These are phyloP conservation scores for Ogataea naganishii DNA, from an alignment of 805 yeast species.

Conservation along the genomic window DNA sequence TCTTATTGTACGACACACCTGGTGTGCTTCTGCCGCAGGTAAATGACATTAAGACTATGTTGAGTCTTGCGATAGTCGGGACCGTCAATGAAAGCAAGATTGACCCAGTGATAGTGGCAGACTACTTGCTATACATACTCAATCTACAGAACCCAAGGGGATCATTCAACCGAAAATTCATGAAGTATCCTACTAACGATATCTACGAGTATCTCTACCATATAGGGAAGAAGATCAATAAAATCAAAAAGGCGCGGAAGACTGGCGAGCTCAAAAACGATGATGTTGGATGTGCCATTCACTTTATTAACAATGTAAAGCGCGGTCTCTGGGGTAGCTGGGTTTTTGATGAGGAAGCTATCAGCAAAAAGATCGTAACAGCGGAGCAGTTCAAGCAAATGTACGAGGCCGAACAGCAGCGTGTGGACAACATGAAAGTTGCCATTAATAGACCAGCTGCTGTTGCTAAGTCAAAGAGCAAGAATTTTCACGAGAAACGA, in stretches of 20 bases:
- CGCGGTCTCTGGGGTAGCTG: slow-evolving; percentile 38
- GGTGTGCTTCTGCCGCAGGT: slow-evolving; percentile 83
- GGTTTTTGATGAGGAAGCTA: slow-evolving; percentile 20
- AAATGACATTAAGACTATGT: slow-evolving; percentile 57
- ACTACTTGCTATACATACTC: slow-evolving; percentile 66
- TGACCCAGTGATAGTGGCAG: slow-evolving; percentile 83
- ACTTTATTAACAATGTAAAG: slow-evolving; percentile 54
- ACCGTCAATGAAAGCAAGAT: slow-evolving; percentile 61
- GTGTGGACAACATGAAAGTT: no score
- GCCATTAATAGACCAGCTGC: no score
- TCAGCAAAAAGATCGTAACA: no score
- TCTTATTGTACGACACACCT: slow-evolving; percentile 81
- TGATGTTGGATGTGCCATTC: slow-evolving; percentile 53
- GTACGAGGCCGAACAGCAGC: no score
- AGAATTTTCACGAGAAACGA: no score
- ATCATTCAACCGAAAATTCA: slow-evolving; percentile 33
- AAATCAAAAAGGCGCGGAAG: slow-evolving; percentile 9
- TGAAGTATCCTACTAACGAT: slow-evolving; percentile 63
- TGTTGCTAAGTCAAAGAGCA: no score
- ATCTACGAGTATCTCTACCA: slow-evolving; percentile 45
- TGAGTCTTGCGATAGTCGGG: slow-evolving; percentile 65
- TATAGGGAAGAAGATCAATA: slow-evolving; percentile 33
- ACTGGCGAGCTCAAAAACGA: slow-evolving; percentile 30
- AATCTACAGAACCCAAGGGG: slow-evolving; percentile 53
- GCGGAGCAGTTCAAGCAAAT: no score